Evolutionary conservation across 2,329 filamentous ascomycete genomes (phyloP), one percentile per base, ranked within the genome.

Genomic region (Aureobasidium sp.): DNA sequence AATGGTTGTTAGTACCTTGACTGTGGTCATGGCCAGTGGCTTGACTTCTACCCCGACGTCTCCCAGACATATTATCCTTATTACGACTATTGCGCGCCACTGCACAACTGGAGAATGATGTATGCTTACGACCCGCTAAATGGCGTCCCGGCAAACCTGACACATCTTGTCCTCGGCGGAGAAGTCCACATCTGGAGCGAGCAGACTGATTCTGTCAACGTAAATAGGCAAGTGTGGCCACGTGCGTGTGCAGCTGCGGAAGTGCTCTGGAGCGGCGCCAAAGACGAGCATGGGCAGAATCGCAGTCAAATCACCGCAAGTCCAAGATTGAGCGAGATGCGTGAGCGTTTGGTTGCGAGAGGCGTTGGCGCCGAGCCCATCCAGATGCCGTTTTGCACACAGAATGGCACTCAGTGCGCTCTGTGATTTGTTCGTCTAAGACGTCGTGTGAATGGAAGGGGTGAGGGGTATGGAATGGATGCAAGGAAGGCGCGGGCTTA

Each of bases 121-220:
- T 96, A 96, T 79, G 83, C 85, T 25, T 89, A 93, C 73, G 87
- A 96, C 70, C 91, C 91, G 0, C 77, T 85, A 3, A 79, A 76
- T 3, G 83, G 83, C 49, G 79, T 96, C 5, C 82, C 86, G 0
- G 75, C 74, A 10, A 79, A 85, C 30, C 74, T 84, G 47, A 82
- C 84, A 30, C 80, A 86, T 69, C 81, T 90, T 13, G 86, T 96
- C 3, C 73, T 94, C 9, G 91, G 91, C 48, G 91, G 90, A 30
- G 91, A 96, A 76, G 84, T 87, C 16, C 88, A 89, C 61, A 82
- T 91, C 62, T 96, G 90, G 90, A 83, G 82, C 65, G 91, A 96
- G 71, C 82, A 85, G 76, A 87, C 87, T 7, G 91, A 96, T 73
- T 75, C 83, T 3, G 76, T 84, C n/a, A 91, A 87, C 71, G 72